These are phyloP conservation scores for Corchorus olitorius DNA, from an alignment of 345 rosid species.

Conservation along the genomic window DNA sequence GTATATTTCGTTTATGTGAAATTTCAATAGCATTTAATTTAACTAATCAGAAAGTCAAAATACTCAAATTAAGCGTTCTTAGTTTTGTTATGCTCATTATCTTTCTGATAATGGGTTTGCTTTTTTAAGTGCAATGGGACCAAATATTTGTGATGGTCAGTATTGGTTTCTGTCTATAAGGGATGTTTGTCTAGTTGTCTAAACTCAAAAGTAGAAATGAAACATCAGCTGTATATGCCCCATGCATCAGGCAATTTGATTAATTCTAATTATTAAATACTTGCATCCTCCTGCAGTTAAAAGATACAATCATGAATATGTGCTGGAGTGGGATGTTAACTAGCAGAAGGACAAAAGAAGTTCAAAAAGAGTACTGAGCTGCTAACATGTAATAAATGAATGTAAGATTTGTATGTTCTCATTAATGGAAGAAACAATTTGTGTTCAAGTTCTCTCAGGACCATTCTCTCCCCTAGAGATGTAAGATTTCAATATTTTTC, in stretches of 20 bases:
- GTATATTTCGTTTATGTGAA: too few relatives aligned
- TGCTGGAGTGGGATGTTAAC: not conserved
- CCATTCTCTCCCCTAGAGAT: not conserved
- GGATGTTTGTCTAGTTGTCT: not conserved
- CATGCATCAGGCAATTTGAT: not conserved
- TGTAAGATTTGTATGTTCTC: not conserved
- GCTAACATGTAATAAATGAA: not conserved
- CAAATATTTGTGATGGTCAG: not conserved
- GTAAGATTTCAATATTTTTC: not conserved
- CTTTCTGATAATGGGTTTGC: too few relatives aligned
- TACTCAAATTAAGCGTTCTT: too few relatives aligned
- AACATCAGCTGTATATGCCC: not conserved
- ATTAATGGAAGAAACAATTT: not conserved
- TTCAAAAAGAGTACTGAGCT: not conserved
- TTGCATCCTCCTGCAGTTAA: not conserved
- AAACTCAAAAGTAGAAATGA: not conserved
- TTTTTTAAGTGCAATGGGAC: not conserved
- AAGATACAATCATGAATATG: not conserved
- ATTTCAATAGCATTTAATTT: too few relatives aligned
- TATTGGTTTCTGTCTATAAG: not conserved
- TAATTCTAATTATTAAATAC: not conserved
- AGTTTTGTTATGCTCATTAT: too few relatives aligned
- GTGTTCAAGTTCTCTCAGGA: constrained; percentile 2
- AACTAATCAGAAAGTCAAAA: too few relatives aligned
- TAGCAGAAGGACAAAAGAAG: not conserved